Base-by-base conservation (phyloP, 2,329 filamentous ascomycete species). In the Pseudogymnoascus sp. region DNA sequence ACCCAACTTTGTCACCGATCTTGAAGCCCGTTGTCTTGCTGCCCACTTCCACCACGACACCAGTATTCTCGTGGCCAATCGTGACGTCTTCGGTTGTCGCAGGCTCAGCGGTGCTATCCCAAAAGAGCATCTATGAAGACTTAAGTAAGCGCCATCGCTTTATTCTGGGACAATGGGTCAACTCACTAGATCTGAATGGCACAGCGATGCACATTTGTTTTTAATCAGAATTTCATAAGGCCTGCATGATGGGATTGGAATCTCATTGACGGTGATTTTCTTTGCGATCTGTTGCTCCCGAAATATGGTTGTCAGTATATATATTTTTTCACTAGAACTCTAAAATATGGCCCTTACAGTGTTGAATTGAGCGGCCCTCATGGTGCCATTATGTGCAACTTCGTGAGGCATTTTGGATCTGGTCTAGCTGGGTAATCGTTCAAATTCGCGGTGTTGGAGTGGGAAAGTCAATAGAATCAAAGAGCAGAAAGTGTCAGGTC, bases 1-100 rank as follows among this genome's bases (percentile, higher is more conserved):
- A 68, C 14, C 69, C 83, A 32, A 88, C 76, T 57, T 77, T 75
- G 68, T 89, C 85, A 14, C 85, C 85, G 62, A 80, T 77, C 64
- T 80, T 75, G 63, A 87, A 76, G 2, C 72, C 79, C 67, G 77
- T 81, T 47, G 87, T 81, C 3, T 72, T 76, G 12, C 77, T 75
- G 1, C 85, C 85, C 38, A 80, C 72, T 66, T 84, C 80, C 34
- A 81, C 77, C 14, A 88, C 78, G 57, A 78, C 76, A 4, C 86
- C 86, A 1, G 83, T 85, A 65, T 86, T 86, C 67, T 89, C 86
- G 68, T 89, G 86, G 59, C 84, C 82, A n/a, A 70, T 64, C 4
- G 61, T 68, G 58, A 60, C 38, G 18, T 30, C 11, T 16, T 57
- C 39, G 12, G 34, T 41, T 34, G 18, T 47, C 20, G 28, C 16